phyloP scores from a whole-genome alignment of 441 rosid species.

The Adansonia grandidieri region DNA sequence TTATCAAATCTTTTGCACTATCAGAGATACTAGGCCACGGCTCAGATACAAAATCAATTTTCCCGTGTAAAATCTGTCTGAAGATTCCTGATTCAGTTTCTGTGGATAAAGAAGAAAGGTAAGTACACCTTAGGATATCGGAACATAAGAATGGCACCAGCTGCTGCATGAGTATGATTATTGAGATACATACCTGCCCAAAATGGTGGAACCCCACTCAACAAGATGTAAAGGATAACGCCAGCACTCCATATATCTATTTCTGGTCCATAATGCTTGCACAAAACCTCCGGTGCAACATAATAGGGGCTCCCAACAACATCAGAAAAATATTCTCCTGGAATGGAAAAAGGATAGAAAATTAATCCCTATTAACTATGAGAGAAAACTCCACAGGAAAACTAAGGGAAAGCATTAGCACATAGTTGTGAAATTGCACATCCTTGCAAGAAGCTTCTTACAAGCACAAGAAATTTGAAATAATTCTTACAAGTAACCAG shows the following conservation, averaged over 20 bases:
- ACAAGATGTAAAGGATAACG: conserved; percentile 68
- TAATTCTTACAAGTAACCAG: not conserved
- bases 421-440: not conserved
- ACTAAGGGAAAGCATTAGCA: conserved; percentile 16
- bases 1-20: conserved; percentile 78
- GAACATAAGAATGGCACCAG: not conserved
- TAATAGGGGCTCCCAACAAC: conserved; percentile 81
- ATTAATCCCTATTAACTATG: conserved; percentile 9
- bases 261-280: conserved; percentile 67
- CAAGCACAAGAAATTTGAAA: not conserved
- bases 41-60: conserved; percentile 73
- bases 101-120: conserved; percentile 33
- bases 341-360: conserved; percentile 20
- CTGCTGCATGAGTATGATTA: conserved; percentile 15
- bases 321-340: conserved; percentile 57
- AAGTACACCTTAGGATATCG: not conserved
- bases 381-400: conserved; percentile 1
- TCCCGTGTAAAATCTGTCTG: conserved; percentile 73
- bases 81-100: conserved; percentile 92
- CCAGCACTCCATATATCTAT: conserved; percentile 75
- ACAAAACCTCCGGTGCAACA: conserved; percentile 74
- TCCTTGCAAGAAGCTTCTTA: no score
- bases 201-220: conserved; percentile 72
- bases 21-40: conserved; percentile 89
- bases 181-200: conserved; percentile 57